Conservation (phyloP, 179 eudicot species). For the Silene coronaria region DNA sequence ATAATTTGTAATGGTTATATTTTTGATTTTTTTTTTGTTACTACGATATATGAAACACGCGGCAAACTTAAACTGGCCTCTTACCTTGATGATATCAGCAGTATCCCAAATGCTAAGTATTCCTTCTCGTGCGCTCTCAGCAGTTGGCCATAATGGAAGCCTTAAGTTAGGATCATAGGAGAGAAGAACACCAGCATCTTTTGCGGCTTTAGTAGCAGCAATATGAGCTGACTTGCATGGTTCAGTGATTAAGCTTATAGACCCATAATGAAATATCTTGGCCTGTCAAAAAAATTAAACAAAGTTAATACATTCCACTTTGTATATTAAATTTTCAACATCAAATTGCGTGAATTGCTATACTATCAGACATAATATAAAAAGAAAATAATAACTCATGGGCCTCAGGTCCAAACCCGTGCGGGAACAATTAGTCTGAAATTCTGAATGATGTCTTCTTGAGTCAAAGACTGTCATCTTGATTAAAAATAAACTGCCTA, state of each 20-base stretch:
- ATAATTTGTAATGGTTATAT: not conserved
- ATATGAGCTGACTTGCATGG: conserved; percentile 93
- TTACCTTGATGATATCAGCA: conserved; percentile 93
- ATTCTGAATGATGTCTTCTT: not conserved
- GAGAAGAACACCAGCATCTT: conserved; percentile 83
- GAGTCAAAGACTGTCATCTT: not conserved
- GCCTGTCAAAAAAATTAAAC: conserved; percentile 47
- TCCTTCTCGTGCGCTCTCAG: conserved; percentile 82
- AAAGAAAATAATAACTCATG: no score
- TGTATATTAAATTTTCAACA: not conserved
- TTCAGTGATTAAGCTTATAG: conserved; percentile 90
- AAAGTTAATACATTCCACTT: not conserved
- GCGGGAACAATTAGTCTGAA: not conserved
- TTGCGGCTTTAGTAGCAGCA: conserved; percentile 85
- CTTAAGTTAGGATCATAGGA: conserved; percentile 97
- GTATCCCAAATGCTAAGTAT: conserved; percentile 90
- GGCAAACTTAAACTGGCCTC: not conserved
- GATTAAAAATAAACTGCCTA: not conserved
- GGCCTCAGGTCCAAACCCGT: not conserved
- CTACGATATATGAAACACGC: not conserved
- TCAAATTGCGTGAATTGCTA: not conserved
- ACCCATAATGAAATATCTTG: conserved; percentile 86
- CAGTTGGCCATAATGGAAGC: conserved; percentile 94
- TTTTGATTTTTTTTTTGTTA: not conserved
- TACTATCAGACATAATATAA: not conserved